phyloP scores from a whole-genome alignment of 2,329 filamentous ascomycete species.

The Bimuria novae-zelandiae region DNA sequence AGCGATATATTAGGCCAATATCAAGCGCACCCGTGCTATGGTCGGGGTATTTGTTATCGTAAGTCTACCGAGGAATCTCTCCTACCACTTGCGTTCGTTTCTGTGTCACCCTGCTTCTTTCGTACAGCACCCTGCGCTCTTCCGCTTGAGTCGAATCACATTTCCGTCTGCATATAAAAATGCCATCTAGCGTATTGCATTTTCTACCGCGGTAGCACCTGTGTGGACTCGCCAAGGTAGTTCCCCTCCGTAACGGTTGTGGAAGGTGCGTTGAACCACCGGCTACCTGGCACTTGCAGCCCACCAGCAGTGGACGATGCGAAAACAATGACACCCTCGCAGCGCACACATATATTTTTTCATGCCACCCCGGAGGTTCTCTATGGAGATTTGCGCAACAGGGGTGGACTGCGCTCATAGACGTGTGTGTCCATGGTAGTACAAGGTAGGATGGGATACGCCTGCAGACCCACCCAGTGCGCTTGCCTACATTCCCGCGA shows the following conservation, averaged over 20 bases:
- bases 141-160: slow-evolving; percentile 3
- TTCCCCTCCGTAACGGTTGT: slow-evolving; percentile 4
- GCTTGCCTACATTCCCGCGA: slow-evolving; percentile 1
- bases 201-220: not conserved
- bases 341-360: not conserved
- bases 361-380: too few relatives aligned
- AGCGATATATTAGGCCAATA: slow-evolving; percentile 2
- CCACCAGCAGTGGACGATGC: not conserved
- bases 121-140: not conserved
- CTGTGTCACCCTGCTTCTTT: not conserved
- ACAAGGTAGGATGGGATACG: not conserved
- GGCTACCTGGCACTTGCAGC: not conserved
- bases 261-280: slow-evolving; percentile 3
- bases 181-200: slow-evolving; percentile 4
- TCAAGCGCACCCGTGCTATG: not conserved
- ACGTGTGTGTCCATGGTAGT: not conserved
- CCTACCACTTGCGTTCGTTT: slow-evolving; percentile 1
- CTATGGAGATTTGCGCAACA: too few relatives aligned
- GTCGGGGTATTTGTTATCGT: slow-evolving; percentile 7
- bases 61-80: slow-evolving; percentile 3
- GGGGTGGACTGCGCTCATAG: not conserved
- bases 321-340: not conserved
- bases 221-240: not conserved
- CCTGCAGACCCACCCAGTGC: not conserved
- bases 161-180: not conserved